Percentiles rank a stretch among this genome's conserved stretches.
phyloP scores from a whole-genome alignment of 2,329 filamentous ascomycete genomes.

The Xylaria polymorpha region DNA sequence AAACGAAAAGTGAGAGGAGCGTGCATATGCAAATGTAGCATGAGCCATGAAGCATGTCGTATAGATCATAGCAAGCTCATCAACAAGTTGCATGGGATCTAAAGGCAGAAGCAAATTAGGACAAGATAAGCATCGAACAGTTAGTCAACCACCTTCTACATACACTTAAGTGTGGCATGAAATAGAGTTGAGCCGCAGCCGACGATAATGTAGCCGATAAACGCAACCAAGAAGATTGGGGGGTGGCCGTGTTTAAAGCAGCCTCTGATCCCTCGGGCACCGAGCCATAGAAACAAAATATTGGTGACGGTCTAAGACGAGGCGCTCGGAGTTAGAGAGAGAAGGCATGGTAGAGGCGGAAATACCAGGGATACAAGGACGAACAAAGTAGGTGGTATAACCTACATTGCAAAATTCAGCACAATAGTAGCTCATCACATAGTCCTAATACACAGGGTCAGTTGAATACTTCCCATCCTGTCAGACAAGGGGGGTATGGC shows the following conservation, averaged over 20 bases:
- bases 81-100: constrained; percentile 71
- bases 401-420: constrained; percentile 78
- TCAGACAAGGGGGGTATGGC: constrained; percentile 16
- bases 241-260: constrained; percentile 80
- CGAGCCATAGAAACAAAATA: constrained; percentile 81
- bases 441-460: constrained; percentile 52
- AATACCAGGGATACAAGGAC: neutral
- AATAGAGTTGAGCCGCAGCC: constrained; percentile 68
- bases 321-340: constrained; percentile 7
- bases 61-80: constrained; percentile 71
- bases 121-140: neutral
- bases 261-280: constrained; percentile 77
- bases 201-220: constrained; percentile 64
- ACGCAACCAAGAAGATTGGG: constrained; percentile 76
- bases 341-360: neutral
- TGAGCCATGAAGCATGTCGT: constrained; percentile 67
- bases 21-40: constrained; percentile 79
- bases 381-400: constrained; percentile 5
- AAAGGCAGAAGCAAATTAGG: constrained; percentile 23
- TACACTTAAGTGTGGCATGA: constrained; percentile 67
- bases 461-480: neutral
- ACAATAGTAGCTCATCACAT: constrained; percentile 79
- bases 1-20: constrained; percentile 61
- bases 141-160: constrained; percentile 38
- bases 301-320: constrained; percentile 77